Evolutionary conservation across 148 eudicot species (phyloP), one percentile per base, ranked within the genome.

Genomic region (Amaranthus palmeri): DNA sequence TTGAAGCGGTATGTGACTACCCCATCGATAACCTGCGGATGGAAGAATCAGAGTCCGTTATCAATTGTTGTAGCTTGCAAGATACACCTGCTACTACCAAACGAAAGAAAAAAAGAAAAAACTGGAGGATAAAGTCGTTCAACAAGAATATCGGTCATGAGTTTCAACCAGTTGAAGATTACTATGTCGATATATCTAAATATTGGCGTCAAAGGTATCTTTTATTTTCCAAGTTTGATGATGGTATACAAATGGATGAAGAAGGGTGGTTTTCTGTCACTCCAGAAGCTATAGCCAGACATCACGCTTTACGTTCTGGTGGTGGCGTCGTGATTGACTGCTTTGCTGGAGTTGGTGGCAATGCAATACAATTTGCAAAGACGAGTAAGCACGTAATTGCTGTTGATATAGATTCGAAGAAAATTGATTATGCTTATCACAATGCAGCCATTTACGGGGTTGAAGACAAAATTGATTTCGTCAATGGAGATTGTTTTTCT

Each of bases 181-280:
- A 70, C 47, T 75, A 73, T 58, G 82, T 87, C n/a, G 81, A 73
- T 70, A 84, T 91, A 65, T 77, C 67, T 67, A 91, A 89, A 76
- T 95, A 95, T 75, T 95, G 98, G 98, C 72, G 88, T 53, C 98
- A 95, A 72, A 88, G 97, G 69, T 92, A 91, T 75, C 63, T 65
- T 58, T 67, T 95, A 55, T 91, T 95, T 77, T 85, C 93, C 48
- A 86, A 78, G 83, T 95, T 84, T 59, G 92, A 91, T 63, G 48
- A 81, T 56, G 98, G 98, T 70, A 84, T 95, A 51, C 77, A 80
- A 75, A 89, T 95, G 97, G 98, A 95, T 45, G 90, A 86, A 74
- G 98, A 93, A 82, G 98, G 98, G 57, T 95, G 98, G 98, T 95
- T 91, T 83, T 95, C 98, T 63, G 98, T 90, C 44, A 91, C 99